Conservation (phyloP, 371 early-diverging fungal genomes). For the Saksenaea vasiformis region DNA sequence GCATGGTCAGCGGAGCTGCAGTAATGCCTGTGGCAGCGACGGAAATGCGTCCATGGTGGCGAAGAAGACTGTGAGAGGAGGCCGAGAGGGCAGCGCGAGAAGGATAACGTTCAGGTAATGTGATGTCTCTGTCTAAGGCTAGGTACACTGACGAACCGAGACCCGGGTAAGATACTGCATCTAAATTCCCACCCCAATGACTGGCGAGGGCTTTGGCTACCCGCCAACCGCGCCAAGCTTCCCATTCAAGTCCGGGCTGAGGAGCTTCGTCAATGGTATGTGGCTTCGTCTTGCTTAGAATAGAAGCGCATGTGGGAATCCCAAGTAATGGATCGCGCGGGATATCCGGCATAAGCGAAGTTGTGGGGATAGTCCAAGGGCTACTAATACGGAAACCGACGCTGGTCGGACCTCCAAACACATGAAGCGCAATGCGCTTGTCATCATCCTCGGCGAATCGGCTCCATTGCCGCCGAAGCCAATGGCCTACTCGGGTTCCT, state of each 20-base stretch:
- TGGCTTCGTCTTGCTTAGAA: slow-evolving; percentile 51
- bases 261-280: slow-evolving; percentile 35
- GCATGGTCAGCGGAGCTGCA: slow-evolving; percentile 13
- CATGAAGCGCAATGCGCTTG: slow-evolving; percentile 32
- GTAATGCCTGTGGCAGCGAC: slow-evolving; percentile 10
- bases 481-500: slow-evolving; percentile 40
- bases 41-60: slow-evolving; percentile 26
- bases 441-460: neutral
- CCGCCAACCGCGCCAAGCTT: slow-evolving; percentile 23
- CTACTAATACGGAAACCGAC: slow-evolving; percentile 24
- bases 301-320: slow-evolving; percentile 44
- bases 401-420: slow-evolving; percentile 33
- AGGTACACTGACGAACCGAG: slow-evolving; percentile 71
- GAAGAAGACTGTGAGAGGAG: slow-evolving; percentile 26
- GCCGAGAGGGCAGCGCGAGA: slow-evolving; percentile 13
- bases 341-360: slow-evolving; percentile 23
- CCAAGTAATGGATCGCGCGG: slow-evolving; percentile 25
- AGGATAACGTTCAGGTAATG: slow-evolving; percentile 50
- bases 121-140: slow-evolving; percentile 59
- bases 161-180: slow-evolving; percentile 67
- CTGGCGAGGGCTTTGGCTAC: slow-evolving; percentile 45
- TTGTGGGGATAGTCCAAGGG: slow-evolving; percentile 12
- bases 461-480: slow-evolving; percentile 13
- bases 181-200: slow-evolving; percentile 75
- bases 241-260: slow-evolving; percentile 24